phyloP scores from a whole-genome alignment of 2,329 filamentous ascomycete species.

The Escovopsis sp. region DNA sequence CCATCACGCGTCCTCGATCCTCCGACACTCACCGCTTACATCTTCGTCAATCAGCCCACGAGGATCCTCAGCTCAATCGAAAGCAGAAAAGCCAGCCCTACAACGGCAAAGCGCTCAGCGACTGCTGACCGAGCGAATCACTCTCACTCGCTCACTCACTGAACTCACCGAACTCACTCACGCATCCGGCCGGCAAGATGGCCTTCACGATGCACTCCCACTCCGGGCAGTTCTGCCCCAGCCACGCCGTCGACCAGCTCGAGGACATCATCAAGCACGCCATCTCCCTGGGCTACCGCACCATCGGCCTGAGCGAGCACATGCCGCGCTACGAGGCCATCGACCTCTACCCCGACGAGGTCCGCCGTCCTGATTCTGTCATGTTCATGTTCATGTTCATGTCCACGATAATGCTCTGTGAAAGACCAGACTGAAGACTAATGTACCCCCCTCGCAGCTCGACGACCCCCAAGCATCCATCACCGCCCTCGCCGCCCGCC shows the following conservation, averaged over 20 bases:
- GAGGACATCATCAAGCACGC: slow-evolving; percentile 73
- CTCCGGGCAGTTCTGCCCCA: slow-evolving; percentile 89
- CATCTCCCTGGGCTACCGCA: slow-evolving; percentile 62
- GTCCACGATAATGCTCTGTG: too few relatives aligned
- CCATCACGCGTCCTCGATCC: too few relatives aligned
- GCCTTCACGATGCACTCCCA: slow-evolving; percentile 97
- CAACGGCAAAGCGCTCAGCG: too few relatives aligned
- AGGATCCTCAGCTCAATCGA: too few relatives aligned
- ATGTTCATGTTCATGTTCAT: too few relatives aligned
- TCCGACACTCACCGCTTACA: too few relatives aligned
- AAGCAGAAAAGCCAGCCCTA: too few relatives aligned
- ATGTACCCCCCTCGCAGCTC: slow-evolving; percentile 13
- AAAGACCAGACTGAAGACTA: too few relatives aligned
- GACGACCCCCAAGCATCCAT: slow-evolving; percentile 34
- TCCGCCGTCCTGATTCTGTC: slow-evolving; percentile 16
- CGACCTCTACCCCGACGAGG: slow-evolving; percentile 91
- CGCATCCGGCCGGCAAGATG: slow-evolving; percentile 37
- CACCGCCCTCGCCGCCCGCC: slow-evolving; percentile 35
- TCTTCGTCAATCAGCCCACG: too few relatives aligned
- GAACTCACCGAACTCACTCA: too few relatives aligned
- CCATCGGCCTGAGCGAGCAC: slow-evolving; percentile 84
- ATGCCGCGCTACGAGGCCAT: slow-evolving; percentile 63
- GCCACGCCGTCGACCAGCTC: slow-evolving; percentile 72
- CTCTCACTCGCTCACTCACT: too few relatives aligned
- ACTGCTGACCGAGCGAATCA: too few relatives aligned